A percentile compares a stretch with the other conserved stretches of the same genome.
Conservation (phyloP, 2,329 filamentous ascomycete species). For the Cercospora zeina region DNA sequence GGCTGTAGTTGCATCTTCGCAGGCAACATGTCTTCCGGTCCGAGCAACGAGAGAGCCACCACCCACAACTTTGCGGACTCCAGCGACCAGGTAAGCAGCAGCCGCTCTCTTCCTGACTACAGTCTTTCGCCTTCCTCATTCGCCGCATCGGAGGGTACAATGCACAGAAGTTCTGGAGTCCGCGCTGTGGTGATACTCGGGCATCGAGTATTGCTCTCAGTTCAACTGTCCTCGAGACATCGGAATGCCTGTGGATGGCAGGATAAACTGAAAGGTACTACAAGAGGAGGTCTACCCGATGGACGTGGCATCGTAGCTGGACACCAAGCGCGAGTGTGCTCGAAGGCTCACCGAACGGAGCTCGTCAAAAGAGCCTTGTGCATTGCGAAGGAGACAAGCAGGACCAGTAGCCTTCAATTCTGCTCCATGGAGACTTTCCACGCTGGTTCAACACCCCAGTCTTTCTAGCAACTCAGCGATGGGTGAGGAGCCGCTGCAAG, state of each 20-base stretch:
- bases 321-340: neutral
- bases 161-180: neutral
- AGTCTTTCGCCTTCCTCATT: neutral
- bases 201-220: neutral
- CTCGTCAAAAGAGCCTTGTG: neutral
- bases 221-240: neutral
- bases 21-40: neutral
- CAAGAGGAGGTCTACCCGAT: neutral
- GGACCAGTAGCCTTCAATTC: neutral
- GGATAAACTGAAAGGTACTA: neutral
- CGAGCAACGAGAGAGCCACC: neutral
- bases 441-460: neutral
- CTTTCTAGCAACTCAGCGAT: neutral
- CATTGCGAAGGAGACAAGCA: neutral
- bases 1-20: neutral
- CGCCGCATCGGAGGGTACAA: neutral
- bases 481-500: conserved; percentile 26
- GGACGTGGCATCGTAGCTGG: neutral
- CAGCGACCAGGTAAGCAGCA: neutral
- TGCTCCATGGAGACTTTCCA: neutral
- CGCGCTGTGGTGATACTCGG: neutral
- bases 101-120: neutral
- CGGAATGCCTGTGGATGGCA: neutral
- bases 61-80: neutral
- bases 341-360: neutral